These are phyloP conservation scores for Perkinsus chesapeaki DNA, from an alignment of 169 alveolate species.

Conservation along the genomic window DNA sequence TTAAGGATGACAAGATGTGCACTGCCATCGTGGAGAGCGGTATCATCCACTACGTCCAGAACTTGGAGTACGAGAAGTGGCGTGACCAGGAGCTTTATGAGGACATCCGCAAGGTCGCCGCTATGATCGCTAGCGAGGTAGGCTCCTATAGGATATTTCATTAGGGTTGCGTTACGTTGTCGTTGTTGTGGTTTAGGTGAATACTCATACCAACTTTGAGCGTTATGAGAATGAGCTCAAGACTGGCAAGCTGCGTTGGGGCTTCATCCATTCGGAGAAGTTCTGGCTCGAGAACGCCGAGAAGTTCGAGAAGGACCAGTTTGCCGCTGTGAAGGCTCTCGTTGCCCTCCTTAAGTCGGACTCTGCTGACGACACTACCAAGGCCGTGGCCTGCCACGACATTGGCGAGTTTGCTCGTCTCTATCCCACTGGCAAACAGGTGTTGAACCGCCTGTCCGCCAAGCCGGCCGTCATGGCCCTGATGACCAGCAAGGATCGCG, in stretches of 20 bases:
- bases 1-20: constrained; percentile 27
- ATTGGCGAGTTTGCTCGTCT: constrained; percentile 71
- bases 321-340: constrained; percentile 38
- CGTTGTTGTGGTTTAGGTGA: not conserved
- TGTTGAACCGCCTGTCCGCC: constrained; percentile 39
- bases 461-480: constrained; percentile 54
- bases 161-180: not conserved
- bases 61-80: constrained; percentile 42
- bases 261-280: constrained; percentile 39
- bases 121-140: constrained; percentile 15
- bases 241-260: constrained; percentile 36
- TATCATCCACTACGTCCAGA: constrained; percentile 23
- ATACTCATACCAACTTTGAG: constrained; percentile 30
- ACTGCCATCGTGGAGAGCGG: constrained; percentile 30
- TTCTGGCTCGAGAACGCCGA: constrained; percentile 54
- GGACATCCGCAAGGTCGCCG: constrained; percentile 33
- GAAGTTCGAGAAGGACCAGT: constrained; percentile 48
- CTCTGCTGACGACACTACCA: constrained; percentile 40
- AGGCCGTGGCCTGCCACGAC: constrained; percentile 69
- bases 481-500: constrained; percentile 41
- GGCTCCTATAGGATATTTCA: not conserved
- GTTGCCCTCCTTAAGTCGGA: constrained; percentile 33
- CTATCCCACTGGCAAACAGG: constrained; percentile 62
- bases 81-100: constrained; percentile 35
- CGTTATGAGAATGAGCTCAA: constrained; percentile 41